Percentiles rank a stretch among this genome's conserved stretches.
Evolutionary conservation across 768 basidiomycete species (phyloP).

Genomic region (Leccinum olivaceopallidum): DNA sequence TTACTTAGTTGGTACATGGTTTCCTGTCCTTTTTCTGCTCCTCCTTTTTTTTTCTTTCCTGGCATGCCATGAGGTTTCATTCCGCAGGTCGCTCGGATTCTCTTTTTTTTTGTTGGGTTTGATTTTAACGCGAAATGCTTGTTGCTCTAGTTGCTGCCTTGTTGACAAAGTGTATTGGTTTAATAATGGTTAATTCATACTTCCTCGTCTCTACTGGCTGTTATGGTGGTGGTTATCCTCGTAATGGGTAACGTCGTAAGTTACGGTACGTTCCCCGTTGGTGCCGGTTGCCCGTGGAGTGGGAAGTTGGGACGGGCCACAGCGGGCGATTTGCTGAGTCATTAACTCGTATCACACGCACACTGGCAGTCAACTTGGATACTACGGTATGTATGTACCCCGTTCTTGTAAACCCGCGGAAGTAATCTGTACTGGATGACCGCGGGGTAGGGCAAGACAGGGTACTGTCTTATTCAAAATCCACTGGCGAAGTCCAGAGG

Average conservation of each 20-base stretch:
- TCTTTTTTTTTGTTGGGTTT: neutral
- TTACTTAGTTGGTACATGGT: slow-evolving; percentile 18
- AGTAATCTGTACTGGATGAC: neutral
- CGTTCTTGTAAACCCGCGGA: neutral
- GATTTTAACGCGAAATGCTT: slow-evolving; percentile 9
- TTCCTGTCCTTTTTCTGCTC: neutral
- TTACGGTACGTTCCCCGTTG: neutral
- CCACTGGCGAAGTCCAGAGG: neutral
- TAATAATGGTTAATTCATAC: neutral
- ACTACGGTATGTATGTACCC: no score
- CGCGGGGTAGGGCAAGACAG: neutral
- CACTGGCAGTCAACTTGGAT: no score
- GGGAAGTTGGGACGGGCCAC: neutral
- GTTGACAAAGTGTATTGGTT: neutral
- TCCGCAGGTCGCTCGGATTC: neutral
- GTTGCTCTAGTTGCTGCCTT: neutral
- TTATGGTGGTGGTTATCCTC: neutral
- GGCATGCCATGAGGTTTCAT: neutral
- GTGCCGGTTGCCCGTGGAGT: neutral
- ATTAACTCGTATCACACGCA: no score
- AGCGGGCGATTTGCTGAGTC: no score
- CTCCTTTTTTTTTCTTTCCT: slow-evolving; percentile 1
- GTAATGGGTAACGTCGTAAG: neutral
- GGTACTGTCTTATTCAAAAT: neutral
- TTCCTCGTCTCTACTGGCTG: neutral